A percentile compares a stretch with the other conserved stretches of the same genome.
Conservation (phyloP, 2,329 filamentous ascomycete genomes). For the Alternaria angustiovoidea region DNA sequence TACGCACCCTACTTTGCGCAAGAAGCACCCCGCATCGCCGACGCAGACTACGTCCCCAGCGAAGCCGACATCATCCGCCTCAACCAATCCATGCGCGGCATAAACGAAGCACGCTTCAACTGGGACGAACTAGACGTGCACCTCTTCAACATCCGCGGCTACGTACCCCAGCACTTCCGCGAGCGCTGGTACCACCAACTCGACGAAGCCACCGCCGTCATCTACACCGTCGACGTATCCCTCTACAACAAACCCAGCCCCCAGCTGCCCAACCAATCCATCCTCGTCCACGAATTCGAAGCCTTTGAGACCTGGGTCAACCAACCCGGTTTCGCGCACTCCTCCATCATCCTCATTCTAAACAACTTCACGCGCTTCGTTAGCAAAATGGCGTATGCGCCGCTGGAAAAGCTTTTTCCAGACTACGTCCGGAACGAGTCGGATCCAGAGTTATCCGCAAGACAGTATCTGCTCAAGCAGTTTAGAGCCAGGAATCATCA, state of each 20-base stretch:
- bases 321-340: conserved; percentile 37
- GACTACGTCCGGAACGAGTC: conserved; percentile 32
- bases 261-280: conserved; percentile 36
- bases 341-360: conserved; percentile 43
- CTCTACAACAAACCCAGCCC: conserved; percentile 44
- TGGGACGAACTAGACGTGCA: conserved; percentile 49
- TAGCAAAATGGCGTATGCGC: conserved; percentile 42
- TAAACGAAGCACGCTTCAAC: conserved; percentile 46
- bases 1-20: conserved; percentile 46
- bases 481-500: conserved; percentile 46
- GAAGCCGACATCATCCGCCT: conserved; percentile 49
- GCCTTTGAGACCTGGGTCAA: conserved; percentile 44
- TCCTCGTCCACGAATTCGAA: conserved; percentile 42
- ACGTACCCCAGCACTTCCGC: conserved; percentile 42
- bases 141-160: conserved; percentile 47
- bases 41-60: conserved; percentile 39
- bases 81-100: conserved; percentile 38
- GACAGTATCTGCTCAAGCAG: no score
- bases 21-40: conserved; percentile 37
- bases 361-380: conserved; percentile 49
- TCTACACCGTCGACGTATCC: conserved; percentile 46
- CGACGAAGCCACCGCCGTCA: conserved; percentile 41
- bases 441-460: conserved; percentile 38
- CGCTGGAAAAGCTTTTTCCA: conserved; percentile 40
- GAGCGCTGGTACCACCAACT: conserved; percentile 50